phyloP scores from a whole-genome alignment of 352 stramenopile genomes.

The Phytophthora podocarpi region DNA sequence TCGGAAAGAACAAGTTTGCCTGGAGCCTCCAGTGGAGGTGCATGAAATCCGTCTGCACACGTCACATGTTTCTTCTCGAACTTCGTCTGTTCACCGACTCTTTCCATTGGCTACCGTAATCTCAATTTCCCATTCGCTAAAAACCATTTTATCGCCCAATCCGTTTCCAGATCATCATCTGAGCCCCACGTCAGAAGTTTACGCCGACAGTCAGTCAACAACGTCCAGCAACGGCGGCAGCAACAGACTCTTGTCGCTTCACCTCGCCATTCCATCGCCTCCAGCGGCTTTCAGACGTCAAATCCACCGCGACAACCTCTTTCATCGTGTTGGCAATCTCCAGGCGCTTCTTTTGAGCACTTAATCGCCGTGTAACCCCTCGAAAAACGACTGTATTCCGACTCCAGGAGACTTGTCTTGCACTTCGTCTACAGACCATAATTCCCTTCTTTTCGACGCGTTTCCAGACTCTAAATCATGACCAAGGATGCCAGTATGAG shows the following conservation, averaged over 20 bases:
- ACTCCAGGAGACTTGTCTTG: background rate
- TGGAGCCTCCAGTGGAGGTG: background rate
- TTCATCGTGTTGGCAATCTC: slow-evolving; percentile 5
- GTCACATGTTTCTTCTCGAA: slow-evolving; percentile 22
- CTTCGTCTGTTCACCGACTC: slow-evolving; percentile 18
- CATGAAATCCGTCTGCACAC: slow-evolving; percentile 6
- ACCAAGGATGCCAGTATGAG: slow-evolving; percentile 22
- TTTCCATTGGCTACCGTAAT: slow-evolving; percentile 10
- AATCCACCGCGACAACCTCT: background rate
- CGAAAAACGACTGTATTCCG: slow-evolving; percentile 1
- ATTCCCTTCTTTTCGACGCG: background rate
- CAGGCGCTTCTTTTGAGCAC: slow-evolving; percentile 1
- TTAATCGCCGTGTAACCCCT: background rate
- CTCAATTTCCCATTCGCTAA: slow-evolving; percentile 17
- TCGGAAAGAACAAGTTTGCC: slow-evolving; percentile 5
- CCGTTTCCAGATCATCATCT: slow-evolving; percentile 6
- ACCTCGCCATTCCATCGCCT: background rate
- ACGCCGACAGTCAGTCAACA: slow-evolving; percentile 23
- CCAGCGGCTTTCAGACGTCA: background rate
- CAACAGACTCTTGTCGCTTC: slow-evolving; percentile 3
- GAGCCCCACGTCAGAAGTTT: slow-evolving; percentile 28
- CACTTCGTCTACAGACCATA: background rate
- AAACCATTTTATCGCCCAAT: background rate
- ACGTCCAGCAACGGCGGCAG: slow-evolving; percentile 6
- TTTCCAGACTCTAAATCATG: slow-evolving; percentile 19